These are phyloP conservation scores for Pestalotiopsis fici DNA, from an alignment of 2,329 filamentous ascomycete genomes.

Conservation along the genomic window DNA sequence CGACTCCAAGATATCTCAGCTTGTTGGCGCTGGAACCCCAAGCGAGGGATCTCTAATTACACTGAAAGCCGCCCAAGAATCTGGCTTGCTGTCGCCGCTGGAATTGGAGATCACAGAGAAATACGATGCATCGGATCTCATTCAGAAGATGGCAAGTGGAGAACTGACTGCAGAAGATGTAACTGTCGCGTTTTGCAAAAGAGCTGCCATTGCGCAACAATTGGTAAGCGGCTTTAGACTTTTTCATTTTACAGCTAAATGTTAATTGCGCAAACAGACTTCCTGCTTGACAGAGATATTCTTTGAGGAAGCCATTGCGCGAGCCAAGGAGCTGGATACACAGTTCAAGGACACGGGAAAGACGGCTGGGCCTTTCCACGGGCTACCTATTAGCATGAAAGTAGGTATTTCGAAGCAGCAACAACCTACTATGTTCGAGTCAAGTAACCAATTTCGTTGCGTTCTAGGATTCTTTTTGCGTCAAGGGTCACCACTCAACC, in stretches of 20 bases:
- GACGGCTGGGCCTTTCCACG: slow-evolving; percentile 61
- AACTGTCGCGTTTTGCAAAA: slow-evolving; percentile 25
- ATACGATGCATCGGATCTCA: slow-evolving; percentile 15
- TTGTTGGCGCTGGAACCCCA: slow-evolving; percentile 10
- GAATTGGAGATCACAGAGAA: slow-evolving; percentile 23
- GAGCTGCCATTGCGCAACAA: slow-evolving; percentile 28
- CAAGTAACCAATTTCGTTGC: no score
- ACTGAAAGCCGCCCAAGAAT: slow-evolving; percentile 11
- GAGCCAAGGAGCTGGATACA: slow-evolving; percentile 46
- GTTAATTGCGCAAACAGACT: background rate
- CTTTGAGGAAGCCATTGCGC: slow-evolving; percentile 45
- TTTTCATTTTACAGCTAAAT: background rate
- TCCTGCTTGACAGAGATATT: slow-evolving; percentile 47
- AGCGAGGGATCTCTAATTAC: slow-evolving; percentile 13
- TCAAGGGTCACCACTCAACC: slow-evolving; percentile 51
- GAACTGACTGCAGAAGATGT: slow-evolving; percentile 23
- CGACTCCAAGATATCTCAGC: background rate
- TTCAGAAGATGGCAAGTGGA: slow-evolving; percentile 14
- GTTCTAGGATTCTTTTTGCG: slow-evolving; percentile 57
- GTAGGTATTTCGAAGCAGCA: slow-evolving; percentile 9
- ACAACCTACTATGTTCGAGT: no score
- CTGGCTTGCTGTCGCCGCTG: slow-evolving; percentile 14
- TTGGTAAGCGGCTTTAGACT: slow-evolving; percentile 9
- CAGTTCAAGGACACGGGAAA: slow-evolving; percentile 37
- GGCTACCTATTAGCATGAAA: slow-evolving; percentile 49